Evolutionary conservation across 768 basidiomycete species (phyloP).

Genomic region (Chlorophyllum brunneum): DNA sequence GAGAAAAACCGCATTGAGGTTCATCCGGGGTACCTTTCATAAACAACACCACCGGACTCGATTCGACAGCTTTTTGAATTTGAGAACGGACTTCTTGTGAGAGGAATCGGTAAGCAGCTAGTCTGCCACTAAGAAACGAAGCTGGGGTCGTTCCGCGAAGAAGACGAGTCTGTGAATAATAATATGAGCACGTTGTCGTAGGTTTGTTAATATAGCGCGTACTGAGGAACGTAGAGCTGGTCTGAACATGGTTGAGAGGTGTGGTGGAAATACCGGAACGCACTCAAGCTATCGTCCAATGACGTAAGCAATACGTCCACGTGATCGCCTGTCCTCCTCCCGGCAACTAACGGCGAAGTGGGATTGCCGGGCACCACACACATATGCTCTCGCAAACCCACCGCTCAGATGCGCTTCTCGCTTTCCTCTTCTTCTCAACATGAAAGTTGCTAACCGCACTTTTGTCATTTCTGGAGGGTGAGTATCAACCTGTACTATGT

Average conservation of each 20-base stretch:
- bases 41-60: conserved; percentile 86
- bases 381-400: no score
- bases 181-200: neutral
- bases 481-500: conserved; percentile 11
- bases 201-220: conserved; percentile 15
- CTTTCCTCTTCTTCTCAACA: conserved; percentile 15
- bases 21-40: conserved; percentile 93
- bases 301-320: conserved; percentile 18
- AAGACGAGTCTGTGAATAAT: conserved; percentile 16
- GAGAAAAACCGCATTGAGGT: conserved; percentile 94
- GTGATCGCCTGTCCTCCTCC: conserved; percentile 9
- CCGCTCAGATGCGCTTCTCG: neutral
- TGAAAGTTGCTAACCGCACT: conserved; percentile 51
- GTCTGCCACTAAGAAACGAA: conserved; percentile 21
- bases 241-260: conserved; percentile 36
- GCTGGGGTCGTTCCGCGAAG: conserved; percentile 28
- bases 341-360: no score
- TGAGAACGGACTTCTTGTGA: conserved; percentile 57
- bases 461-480: conserved; percentile 59
- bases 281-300: neutral
- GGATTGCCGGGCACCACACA: no score
- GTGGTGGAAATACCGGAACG: neutral
- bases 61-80: conserved; percentile 70
- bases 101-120: conserved; percentile 44
- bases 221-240: conserved; percentile 43